These are phyloP conservation scores for Podospora tetraspora DNA, from an alignment of 495 filamentous ascomycete species.

Conservation along the genomic window DNA sequence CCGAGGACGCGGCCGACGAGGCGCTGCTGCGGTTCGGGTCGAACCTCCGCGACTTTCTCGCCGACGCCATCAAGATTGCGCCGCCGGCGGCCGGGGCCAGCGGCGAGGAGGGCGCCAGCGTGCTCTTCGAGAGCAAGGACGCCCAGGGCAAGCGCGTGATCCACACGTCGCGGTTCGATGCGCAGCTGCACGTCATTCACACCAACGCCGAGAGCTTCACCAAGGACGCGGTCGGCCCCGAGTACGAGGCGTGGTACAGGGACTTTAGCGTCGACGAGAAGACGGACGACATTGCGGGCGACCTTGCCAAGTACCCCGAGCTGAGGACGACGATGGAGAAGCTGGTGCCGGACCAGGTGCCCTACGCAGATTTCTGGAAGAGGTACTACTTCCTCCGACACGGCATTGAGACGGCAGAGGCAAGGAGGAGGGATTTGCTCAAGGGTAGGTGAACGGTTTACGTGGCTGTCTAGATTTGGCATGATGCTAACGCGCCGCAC, in stretches of 20 bases:
- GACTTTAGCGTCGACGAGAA: constrained; percentile 76
- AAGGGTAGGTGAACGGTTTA: constrained; percentile 59
- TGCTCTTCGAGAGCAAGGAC: constrained; percentile 90
- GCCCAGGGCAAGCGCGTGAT: constrained; percentile 83
- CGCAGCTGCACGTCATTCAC: constrained; percentile 92
- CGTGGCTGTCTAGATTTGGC: not conserved
- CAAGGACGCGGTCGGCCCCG: constrained; percentile 68
- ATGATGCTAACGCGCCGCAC: constrained; percentile 29
- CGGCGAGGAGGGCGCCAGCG: constrained; percentile 27
- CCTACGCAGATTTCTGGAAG: constrained; percentile 88
- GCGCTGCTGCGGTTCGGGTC: constrained; percentile 88
- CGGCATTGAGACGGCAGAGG: constrained; percentile 93
- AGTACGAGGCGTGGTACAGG: constrained; percentile 70
- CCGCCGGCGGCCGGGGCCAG: constrained; percentile 46
- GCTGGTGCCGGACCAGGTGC: constrained; percentile 81
- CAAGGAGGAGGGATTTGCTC: constrained; percentile 79
- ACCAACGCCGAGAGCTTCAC: constrained; percentile 77
- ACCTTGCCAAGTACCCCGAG: constrained; percentile 85
- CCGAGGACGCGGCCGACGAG: constrained; percentile 96
- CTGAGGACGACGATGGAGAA: constrained; percentile 90
- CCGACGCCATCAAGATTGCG: constrained; percentile 84
- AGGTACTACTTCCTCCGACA: constrained; percentile 94
- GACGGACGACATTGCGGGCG: constrained; percentile 76
- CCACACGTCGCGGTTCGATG: constrained; percentile 90
- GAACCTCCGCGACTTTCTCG: constrained; percentile 84